Base-by-base conservation (phyloP, 2,329 filamentous ascomycete genomes). In the Clarireedia monteithiana region DNA sequence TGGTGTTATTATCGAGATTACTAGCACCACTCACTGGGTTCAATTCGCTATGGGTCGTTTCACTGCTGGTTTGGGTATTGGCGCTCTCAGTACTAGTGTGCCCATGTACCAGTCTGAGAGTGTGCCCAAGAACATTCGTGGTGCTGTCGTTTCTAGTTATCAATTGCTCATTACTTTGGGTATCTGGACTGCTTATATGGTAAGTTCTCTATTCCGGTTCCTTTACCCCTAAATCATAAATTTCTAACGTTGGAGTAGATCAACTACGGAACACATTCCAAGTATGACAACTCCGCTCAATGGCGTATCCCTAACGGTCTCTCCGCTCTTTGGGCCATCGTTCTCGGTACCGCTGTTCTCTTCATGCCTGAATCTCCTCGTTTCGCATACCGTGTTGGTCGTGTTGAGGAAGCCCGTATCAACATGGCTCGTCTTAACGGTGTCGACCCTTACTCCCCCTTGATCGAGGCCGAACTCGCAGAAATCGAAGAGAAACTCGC, bases 91-190 rank as follows among this genome's bases (percentile, higher is more conserved):
- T 5, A 83, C 85, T 44, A 72, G 82, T 26, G 82, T 84, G 1
- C 82, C 82, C 48, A 83, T 88, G 80, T 88, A 88, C 63, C 83
- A 86, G 67, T 80, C 77, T 15, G 85, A 88, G 69, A 83, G 78
- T 55, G 80, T 81, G 2, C 85, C 85, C 0, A 77, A 82, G 58
- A 78, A 82, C 57, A 79, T 88, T 50, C 80, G 85, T 63, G 83
- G 83, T 64, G 75, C 82, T 6, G 74, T 87, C 40, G 78, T 88
- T 27, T 77, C 79, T 1, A 80, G 77, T 51, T 88, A 87, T 69
- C 85, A 88, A 72, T 76, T 88, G 3, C 81, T 86, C 67, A 84
- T 88, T 66, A 88, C 84, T 0, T 73, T 86, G 27, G 85, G 85
- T 48, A 86, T 88, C 67, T 83, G 77, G 74, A 72, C 72, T 24